Evolutionary conservation across 78 protist species (phyloP).

Genomic region (Dictyostelium discoideum): DNA sequence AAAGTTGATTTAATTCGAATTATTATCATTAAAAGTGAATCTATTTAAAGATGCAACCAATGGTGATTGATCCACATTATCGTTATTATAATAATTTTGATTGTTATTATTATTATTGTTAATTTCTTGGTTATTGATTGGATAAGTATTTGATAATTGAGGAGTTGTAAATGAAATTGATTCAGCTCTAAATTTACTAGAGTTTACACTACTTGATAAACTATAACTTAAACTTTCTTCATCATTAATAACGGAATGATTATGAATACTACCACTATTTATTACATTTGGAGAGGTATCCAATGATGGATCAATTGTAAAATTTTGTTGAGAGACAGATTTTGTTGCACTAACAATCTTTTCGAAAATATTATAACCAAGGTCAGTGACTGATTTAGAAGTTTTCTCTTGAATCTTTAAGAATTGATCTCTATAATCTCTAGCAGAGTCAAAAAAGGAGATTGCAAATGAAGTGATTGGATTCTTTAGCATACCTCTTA

Average conservation of each 20-base stretch:
- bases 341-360: not conserved
- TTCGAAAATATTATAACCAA: not conserved
- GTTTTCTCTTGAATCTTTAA: constrained; percentile 11
- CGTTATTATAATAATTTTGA: not conserved
- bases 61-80: not conserved
- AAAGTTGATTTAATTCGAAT: not conserved
- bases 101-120: not conserved
- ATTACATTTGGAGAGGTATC: not conserved
- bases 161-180: not conserved
- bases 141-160: not conserved
- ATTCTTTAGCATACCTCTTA: not conserved
- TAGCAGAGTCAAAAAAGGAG: not conserved
- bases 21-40: not conserved
- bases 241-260: not conserved
- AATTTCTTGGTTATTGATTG: not conserved
- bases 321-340: not conserved
- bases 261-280: not conserved
- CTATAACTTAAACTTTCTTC: not conserved
- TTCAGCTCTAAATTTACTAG: not conserved
- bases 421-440: not conserved
- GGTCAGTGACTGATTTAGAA: not conserved
- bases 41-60: not conserved
- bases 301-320: not conserved
- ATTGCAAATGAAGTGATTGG: not conserved
- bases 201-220: not conserved